These are phyloP conservation scores for Boletus speciosus DNA, from an alignment of 768 basidiomycete species.

Conservation along the genomic window DNA sequence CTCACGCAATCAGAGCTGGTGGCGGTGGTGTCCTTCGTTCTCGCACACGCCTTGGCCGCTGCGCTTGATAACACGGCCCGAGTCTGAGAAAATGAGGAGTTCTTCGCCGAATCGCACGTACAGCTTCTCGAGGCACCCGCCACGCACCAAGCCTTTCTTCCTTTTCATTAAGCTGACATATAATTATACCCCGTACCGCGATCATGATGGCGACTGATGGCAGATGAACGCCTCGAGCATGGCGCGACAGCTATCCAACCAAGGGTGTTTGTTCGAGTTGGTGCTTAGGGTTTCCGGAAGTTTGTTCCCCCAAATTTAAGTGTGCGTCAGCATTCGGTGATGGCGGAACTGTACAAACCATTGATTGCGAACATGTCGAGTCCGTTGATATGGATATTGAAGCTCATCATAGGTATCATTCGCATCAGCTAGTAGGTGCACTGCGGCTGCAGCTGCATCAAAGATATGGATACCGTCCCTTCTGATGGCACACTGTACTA, in stretches of 20 bases:
- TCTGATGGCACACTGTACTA: not conserved
- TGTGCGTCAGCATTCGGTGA: too few relatives aligned
- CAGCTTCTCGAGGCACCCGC: not conserved
- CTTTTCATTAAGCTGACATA: too few relatives aligned
- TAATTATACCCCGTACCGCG: not conserved
- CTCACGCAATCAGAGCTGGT: not conserved
- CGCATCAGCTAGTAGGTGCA: not conserved
- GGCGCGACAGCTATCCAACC: not conserved
- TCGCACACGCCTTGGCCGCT: not conserved
- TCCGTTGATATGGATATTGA: not conserved
- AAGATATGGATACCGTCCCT: not conserved
- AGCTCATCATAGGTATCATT: not conserved
- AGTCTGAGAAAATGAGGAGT: not conserved
- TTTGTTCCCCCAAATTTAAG: conserved; percentile 6
- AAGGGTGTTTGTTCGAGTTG: not conserved
- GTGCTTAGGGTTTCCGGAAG: not conserved
- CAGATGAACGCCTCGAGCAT: too few relatives aligned
- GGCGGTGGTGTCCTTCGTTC: not conserved
- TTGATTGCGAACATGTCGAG: not conserved
- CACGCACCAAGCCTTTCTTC: not conserved
- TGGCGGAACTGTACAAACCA: not conserved
- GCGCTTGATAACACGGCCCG: not conserved
- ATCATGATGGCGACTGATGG: not conserved
- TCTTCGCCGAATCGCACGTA: not conserved
- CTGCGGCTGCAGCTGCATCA: not conserved